Conservation (phyloP, 352 stramenopile species). For the Phytophthora citricola region DNA sequence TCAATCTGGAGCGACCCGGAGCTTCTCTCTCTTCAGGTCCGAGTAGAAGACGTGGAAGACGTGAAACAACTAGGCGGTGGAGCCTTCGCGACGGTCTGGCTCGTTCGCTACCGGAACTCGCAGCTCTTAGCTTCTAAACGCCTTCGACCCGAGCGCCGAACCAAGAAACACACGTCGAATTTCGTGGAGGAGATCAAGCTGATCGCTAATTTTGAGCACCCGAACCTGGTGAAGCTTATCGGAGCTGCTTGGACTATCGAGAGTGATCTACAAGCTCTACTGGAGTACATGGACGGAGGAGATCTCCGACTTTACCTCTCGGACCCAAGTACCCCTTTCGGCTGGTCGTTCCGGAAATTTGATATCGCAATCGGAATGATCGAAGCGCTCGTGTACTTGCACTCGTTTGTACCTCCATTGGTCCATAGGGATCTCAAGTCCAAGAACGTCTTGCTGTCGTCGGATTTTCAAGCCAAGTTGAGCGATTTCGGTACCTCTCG, state of each 20-base stretch:
- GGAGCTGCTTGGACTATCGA: conserved; percentile 52
- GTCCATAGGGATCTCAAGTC: conserved; percentile 70
- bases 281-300: conserved; percentile 49
- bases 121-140: conserved; percentile 40
- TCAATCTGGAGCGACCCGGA: conserved; percentile 41
- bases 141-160: conserved; percentile 24
- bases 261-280: conserved; percentile 44
- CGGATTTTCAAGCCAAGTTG: conserved; percentile 32
- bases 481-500: conserved; percentile 42
- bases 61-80: conserved; percentile 32
- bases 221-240: conserved; percentile 50
- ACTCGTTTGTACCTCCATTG: conserved; percentile 42
- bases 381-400: conserved; percentile 49
- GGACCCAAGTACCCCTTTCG: conserved; percentile 6
- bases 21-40: conserved; percentile 34
- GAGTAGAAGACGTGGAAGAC: conserved; percentile 38
- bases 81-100: conserved; percentile 40
- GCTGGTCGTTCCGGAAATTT: conserved; percentile 36
- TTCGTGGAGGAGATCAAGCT: conserved; percentile 57
- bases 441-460: conserved; percentile 52
- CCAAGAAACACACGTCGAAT: conserved; percentile 40
- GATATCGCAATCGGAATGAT: conserved; percentile 46
- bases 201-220: conserved; percentile 50
- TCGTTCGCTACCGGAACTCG: conserved; percentile 32
- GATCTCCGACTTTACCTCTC: conserved; percentile 42